Conservation (phyloP, 208 protist genomes). For the Vickermania ingenoplastis region DNA sequence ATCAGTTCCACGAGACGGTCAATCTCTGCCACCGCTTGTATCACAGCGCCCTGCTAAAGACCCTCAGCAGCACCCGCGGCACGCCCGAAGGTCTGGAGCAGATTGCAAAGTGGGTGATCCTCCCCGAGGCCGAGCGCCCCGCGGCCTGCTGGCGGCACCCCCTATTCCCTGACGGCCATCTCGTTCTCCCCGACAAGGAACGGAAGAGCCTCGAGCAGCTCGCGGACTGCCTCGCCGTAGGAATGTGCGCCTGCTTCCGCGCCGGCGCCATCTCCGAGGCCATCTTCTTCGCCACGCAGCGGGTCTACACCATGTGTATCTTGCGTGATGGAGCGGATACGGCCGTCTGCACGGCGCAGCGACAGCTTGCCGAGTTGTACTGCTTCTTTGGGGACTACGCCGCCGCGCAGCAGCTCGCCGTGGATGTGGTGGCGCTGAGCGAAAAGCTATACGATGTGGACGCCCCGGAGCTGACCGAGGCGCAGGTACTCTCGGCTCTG, state of each 20-base stretch:
- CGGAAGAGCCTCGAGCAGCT: constrained; percentile 15
- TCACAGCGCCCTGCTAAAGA: constrained; percentile 24
- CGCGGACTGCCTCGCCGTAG: constrained; percentile 22
- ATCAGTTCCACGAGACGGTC: constrained; percentile 37
- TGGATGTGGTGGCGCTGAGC: constrained; percentile 37
- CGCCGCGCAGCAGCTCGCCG: constrained; percentile 23
- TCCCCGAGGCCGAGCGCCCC: background rate
- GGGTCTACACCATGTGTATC: constrained; percentile 39
- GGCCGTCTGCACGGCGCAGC: constrained; percentile 31
- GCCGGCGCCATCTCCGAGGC: constrained; percentile 27
- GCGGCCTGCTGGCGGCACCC: too few relatives aligned
- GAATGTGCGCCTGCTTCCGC: constrained; percentile 23
- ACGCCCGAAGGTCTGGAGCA: constrained; percentile 34
- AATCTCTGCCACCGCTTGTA: constrained; percentile 21
- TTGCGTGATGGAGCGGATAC: constrained; percentile 28
- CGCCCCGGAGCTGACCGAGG: constrained; percentile 24
- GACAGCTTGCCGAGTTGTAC: constrained; percentile 34
- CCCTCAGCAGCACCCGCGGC: constrained; percentile 25
- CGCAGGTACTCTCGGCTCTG: constrained; percentile 19
- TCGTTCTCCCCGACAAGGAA: constrained; percentile 15
- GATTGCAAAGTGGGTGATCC: constrained; percentile 19
- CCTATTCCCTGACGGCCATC: background rate
- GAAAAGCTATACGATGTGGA: constrained; percentile 23
- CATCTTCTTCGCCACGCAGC: constrained; percentile 40
- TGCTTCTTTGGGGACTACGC: constrained; percentile 39